Base-by-base conservation (phyloP, 371 early-diverging fungal species). In the Batkoa obscura region DNA sequence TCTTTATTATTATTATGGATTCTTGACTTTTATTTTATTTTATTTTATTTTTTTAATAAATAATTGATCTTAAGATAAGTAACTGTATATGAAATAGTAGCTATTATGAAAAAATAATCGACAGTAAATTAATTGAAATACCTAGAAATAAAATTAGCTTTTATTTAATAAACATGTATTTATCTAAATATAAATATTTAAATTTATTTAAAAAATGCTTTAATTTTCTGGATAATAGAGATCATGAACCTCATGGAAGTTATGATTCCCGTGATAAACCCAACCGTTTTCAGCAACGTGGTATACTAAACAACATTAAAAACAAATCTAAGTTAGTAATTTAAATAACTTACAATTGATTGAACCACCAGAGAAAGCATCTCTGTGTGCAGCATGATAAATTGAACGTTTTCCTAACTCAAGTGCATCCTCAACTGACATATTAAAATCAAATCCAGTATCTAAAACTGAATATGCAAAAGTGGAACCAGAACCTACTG, bases 381-480 rank as follows among this genome's bases (percentile, higher is more conserved):
- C 99, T 62, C 99, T 81, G 72, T 89, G 88, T 39, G 97, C 90
- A 46, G 99, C 99, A 66, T 99, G 97, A 74, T 88, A 98, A 60
- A 99, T 98, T 9, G 99, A 85, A 47, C 95, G 76, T 60, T 84
- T 82, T 31, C 90, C 99, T 46, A 99, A 71, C 45, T 98, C 96
- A 57, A 93, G 71, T 35, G 99, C 99, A 58, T 99, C 98, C 9
- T 81, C 83, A 3, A 85, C 81, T 3, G 78, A 72, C 73, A 99
- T 60, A 65, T 99, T 94, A 65, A 72, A 82, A 57, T 79, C 79
- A 69, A 94, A 99, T 43, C 83, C 88, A 43, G 85, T 72, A 65
- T 95, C 94, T 55, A 99, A 75, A 32, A 99, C 88, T 72, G 99
- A 98, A 69, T 89, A 88, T 13, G 98, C 98, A 70, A 90, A 94